Conservation (phyloP, 2,329 filamentous ascomycete genomes). For the Penicillium corylophilum region DNA sequence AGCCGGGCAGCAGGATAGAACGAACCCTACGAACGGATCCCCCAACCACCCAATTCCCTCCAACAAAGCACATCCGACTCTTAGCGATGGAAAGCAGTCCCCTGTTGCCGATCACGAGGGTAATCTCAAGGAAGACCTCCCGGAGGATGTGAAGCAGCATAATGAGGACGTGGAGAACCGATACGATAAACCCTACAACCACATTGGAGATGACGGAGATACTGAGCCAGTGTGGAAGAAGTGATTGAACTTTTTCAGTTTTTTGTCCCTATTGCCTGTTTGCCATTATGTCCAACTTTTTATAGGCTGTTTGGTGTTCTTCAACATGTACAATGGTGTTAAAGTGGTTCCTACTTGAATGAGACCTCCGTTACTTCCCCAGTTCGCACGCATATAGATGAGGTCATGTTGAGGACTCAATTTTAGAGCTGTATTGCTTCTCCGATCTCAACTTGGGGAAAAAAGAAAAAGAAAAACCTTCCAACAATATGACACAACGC, state of each 20-base stretch:
- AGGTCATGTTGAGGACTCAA: no score
- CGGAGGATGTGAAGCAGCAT: constrained; percentile 37
- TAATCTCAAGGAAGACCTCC: constrained; percentile 24
- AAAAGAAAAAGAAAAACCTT: no score
- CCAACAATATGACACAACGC: no score
- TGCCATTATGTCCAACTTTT: not conserved
- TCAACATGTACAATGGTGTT: not conserved
- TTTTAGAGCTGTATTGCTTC: no score
- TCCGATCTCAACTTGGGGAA: no score
- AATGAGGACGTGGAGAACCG: constrained; percentile 35
- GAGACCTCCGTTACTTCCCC: not conserved
- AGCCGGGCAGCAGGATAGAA: not conserved
- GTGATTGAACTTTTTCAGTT: no score
- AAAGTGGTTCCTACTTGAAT: not conserved
- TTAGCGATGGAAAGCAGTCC: constrained; percentile 31
- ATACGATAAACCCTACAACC: constrained; percentile 35
- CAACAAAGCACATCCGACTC: constrained; percentile 36
- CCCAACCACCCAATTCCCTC: constrained; percentile 27
- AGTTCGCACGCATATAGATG: no score
- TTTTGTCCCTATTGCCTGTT: not conserved
- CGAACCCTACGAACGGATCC: not conserved
- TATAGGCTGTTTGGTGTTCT: not conserved
- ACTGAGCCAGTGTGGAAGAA: constrained; percentile 7
- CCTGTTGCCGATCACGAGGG: constrained; percentile 32
- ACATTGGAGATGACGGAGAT: constrained; percentile 26